phyloP scores from a whole-genome alignment of 768 basidiomycete species.

The Psilocybe tampanensis region DNA sequence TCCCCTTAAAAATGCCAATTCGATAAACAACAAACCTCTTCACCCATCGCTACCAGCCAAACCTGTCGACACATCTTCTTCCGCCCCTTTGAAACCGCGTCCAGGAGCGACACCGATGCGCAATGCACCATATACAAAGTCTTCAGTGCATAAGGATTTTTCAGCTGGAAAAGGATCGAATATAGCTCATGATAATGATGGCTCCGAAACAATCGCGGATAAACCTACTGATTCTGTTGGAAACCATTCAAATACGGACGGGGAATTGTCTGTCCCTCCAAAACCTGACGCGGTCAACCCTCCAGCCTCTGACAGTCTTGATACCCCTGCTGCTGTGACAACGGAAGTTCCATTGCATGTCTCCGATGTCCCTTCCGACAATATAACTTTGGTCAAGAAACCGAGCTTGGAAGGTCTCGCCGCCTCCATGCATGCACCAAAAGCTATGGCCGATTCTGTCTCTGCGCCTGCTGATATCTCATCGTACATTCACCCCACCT shows the following conservation, averaged over 20 bases:
- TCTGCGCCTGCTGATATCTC: conserved; percentile 43
- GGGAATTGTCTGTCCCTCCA: too few species aligned
- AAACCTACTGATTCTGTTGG: too few species aligned
- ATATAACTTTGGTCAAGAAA: too few species aligned
- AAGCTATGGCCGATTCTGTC: conserved; percentile 37
- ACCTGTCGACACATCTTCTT: conserved; percentile 31
- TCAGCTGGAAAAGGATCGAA: conserved; percentile 25
- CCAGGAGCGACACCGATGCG: conserved; percentile 26
- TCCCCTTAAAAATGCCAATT: not conserved
- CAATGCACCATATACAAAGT: conserved; percentile 11
- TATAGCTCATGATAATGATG: not conserved
- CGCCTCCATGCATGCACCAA: conserved; percentile 64
- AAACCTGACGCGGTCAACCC: too few species aligned
- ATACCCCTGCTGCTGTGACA: too few species aligned
- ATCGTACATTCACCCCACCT: conserved; percentile 27
- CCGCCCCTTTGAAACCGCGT: conserved; percentile 16
- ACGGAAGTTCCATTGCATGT: too few species aligned
- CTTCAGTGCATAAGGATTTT: conserved; percentile 1
- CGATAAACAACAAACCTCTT: conserved; percentile 22
- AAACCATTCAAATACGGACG: too few species aligned
- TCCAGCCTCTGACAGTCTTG: not conserved
- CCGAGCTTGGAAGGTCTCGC: conserved; percentile 19
- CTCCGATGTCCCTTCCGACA: too few species aligned
- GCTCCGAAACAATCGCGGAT: not conserved
- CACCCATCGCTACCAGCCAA: conserved; percentile 53